Percentiles rank a stretch among this genome's conserved stretches.
Evolutionary conservation across 305 asterid genomes (phyloP).

Genomic region (Withania somnifera): DNA sequence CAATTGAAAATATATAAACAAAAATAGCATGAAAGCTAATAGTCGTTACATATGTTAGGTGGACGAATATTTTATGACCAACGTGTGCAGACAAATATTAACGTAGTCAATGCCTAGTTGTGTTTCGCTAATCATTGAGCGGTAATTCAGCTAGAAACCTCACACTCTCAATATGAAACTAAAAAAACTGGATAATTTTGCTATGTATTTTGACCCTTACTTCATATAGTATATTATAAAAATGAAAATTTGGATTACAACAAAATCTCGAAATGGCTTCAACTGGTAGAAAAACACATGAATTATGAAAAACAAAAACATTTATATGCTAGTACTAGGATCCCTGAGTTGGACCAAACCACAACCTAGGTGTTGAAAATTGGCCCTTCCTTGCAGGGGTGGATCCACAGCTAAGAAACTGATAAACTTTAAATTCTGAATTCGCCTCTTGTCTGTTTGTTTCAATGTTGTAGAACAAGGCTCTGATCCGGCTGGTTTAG

Average conservation of each 20-base stretch:
- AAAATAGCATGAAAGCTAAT: too few relatives aligned
- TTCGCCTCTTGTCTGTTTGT: background rate
- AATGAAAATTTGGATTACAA: background rate
- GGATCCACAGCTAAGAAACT: background rate
- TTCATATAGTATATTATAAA: background rate
- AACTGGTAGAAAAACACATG: background rate
- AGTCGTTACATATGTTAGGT: too few relatives aligned
- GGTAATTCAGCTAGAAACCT: too few relatives aligned
- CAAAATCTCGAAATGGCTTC: background rate
- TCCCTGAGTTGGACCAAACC: background rate
- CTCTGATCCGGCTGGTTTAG: conserved; percentile 16
- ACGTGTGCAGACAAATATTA: too few relatives aligned
- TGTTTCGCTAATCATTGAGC: too few relatives aligned
- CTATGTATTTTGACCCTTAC: too few relatives aligned
- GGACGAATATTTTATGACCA: too few relatives aligned
- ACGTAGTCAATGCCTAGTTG: too few relatives aligned
- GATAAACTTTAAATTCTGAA: background rate
- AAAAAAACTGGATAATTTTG: too few relatives aligned
- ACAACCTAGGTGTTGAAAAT: background rate
- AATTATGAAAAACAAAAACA: background rate
- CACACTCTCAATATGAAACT: too few relatives aligned
- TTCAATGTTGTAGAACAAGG: background rate
- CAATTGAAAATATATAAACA: too few relatives aligned
- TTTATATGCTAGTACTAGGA: background rate
- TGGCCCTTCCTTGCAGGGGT: background rate